These are phyloP conservation scores for Hibiscus trionum DNA, from an alignment of 345 rosid genomes.

Conservation along the genomic window DNA sequence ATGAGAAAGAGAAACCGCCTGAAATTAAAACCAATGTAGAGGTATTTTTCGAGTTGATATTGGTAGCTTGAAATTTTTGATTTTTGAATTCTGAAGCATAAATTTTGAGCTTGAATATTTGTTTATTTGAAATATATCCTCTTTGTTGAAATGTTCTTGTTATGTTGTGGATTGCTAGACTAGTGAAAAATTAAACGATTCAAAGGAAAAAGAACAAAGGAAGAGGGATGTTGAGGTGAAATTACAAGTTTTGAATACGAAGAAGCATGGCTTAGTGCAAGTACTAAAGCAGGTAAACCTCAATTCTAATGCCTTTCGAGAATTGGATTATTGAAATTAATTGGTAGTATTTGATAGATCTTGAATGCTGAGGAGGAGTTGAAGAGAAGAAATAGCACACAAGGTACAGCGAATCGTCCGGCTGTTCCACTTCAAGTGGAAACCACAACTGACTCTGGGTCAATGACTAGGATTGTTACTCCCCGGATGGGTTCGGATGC, in stretches of 20 bases:
- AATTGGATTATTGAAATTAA: background rate
- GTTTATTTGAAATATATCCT: background rate
- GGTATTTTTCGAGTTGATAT: slow-evolving; percentile 44
- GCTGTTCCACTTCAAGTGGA: slow-evolving; percentile 68
- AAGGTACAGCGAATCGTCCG: slow-evolving; percentile 41
- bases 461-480: slow-evolving; percentile 43
- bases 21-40: slow-evolving; percentile 20
- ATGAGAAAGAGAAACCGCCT: slow-evolving; percentile 14
- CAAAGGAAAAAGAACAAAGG: slow-evolving; percentile 44
- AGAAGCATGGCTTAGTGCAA: slow-evolving; percentile 84
- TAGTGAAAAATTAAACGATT: slow-evolving; percentile 22
- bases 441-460: slow-evolving; percentile 54
- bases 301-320: background rate
- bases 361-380: slow-evolving; percentile 70
- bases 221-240: slow-evolving; percentile 62
- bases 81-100: background rate
- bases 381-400: slow-evolving; percentile 49
- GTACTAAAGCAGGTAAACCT: slow-evolving; percentile 69
- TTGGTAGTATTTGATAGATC: slow-evolving; percentile 36
- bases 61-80: background rate
- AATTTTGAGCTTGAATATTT: background rate
- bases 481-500: slow-evolving; percentile 55
- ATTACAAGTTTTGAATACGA: slow-evolving; percentile 62
- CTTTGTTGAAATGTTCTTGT: background rate
- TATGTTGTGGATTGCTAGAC: slow-evolving; percentile 21